Evolutionary conservation across 2,329 filamentous ascomycete species (phyloP), one percentile per base, ranked within the genome.

Genomic region (Alternaria gaisen): DNA sequence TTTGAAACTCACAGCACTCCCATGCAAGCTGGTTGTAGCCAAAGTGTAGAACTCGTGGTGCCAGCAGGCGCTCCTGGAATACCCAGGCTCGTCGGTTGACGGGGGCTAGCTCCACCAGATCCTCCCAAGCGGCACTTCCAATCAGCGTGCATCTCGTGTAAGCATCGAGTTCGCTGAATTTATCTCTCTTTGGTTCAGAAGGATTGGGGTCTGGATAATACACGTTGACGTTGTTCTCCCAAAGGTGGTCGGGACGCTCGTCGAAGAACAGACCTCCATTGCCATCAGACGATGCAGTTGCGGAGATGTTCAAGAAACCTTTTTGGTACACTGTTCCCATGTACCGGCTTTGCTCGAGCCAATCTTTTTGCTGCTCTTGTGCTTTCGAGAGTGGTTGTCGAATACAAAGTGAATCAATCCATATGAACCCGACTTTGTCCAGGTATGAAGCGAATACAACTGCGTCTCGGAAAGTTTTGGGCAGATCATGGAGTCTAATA

Each of bases 31-130:
- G 64, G 18, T 66, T 40, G 4, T 43, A 32, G 32, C 65, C 66
- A 40, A 72, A 74, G n/a, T 73, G 67, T 0, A 73, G 2, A 0
- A 74, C 62, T 7, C 71, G 56, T 1, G 66, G 66, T 8, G 66
- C 52, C 41, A 74, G 30, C 3, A 74, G 43, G 3, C 71, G 53
- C 36, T 74, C 71, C 43, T 74, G 71, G 0, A 71, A 46, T 0
- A 70, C 67, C 71, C 71, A 74, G 3, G 55, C 71, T n/a, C 70
- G 36, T n/a, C 11, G 38, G 43, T 72, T 71, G 8, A 73, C 54
- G 1, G 67, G 58, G 5, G 58, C 63, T 0, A 56, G 16, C 4
- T 71, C 63, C 3, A 73, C 61, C 1, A 59, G 42, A 1, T 66
- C 46, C 1, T 56, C n/a, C 68, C 68, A 71, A 10, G 56, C 36